A percentile compares a stretch with the other conserved stretches of the same genome.
Evolutionary conservation across 2,329 filamentous ascomycete species (phyloP).

Genomic region (Hymenoscyphus salicellus): DNA sequence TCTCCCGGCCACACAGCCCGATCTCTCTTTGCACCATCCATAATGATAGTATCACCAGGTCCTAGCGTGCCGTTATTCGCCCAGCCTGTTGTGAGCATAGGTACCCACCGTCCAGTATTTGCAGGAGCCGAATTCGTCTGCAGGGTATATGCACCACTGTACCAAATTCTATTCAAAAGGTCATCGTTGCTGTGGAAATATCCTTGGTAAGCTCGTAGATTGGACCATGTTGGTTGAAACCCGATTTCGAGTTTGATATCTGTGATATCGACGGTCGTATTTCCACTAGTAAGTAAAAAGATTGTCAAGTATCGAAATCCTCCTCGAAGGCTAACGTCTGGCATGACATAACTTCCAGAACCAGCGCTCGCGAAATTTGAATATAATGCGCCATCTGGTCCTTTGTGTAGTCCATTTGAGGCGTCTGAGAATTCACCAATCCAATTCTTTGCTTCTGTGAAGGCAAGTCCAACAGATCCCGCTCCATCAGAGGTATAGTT

Average conservation of each 20-base stretch:
- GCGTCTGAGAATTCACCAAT: slow-evolving; percentile 48
- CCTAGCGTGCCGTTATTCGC: slow-evolving; percentile 39
- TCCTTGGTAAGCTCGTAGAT: slow-evolving; percentile 49
- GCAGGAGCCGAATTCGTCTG: slow-evolving; percentile 33
- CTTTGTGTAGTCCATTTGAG: slow-evolving; percentile 45
- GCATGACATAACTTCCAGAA: slow-evolving; percentile 43
- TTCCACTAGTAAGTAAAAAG: slow-evolving; percentile 39
- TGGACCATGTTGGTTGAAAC: slow-evolving; percentile 44
- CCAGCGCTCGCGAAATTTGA: slow-evolving; percentile 39
- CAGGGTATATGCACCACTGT: slow-evolving; percentile 47
- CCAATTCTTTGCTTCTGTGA: slow-evolving; percentile 48
- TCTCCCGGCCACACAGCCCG: slow-evolving; percentile 61
- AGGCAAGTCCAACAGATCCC: slow-evolving; percentile 45
- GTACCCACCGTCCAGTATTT: slow-evolving; percentile 35
- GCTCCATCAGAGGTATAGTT: slow-evolving; percentile 36
- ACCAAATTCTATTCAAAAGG: slow-evolving; percentile 53
- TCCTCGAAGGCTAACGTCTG: slow-evolving; percentile 45
- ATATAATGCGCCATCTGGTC: slow-evolving; percentile 49
- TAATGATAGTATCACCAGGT: slow-evolving; percentile 35
- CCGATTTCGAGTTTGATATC: slow-evolving; percentile 38
- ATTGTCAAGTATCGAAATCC: slow-evolving; percentile 54
- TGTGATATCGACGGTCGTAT: slow-evolving; percentile 29
- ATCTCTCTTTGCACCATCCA: slow-evolving; percentile 58
- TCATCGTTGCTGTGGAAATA: slow-evolving; percentile 51
- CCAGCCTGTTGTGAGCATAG: slow-evolving; percentile 34